phyloP scores from a whole-genome alignment of 2,329 filamentous ascomycete genomes.

The Gyromitra esculenta region DNA sequence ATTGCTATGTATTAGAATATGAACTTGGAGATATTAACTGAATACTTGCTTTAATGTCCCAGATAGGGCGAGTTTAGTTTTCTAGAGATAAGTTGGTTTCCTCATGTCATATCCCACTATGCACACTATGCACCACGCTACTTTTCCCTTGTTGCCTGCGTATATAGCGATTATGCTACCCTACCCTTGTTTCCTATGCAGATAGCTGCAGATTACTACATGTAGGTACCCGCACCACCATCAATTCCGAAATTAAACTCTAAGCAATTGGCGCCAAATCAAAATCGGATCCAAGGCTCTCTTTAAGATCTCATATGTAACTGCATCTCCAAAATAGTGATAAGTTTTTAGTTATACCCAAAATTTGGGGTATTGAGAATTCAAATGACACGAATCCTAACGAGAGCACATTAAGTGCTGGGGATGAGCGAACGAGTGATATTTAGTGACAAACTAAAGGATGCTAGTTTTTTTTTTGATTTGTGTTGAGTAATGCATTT shows the following conservation, averaged over 20 bases:
- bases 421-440: neutral
- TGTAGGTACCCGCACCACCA: constrained; percentile 23
- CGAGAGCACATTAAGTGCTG: neutral
- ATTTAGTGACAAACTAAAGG: neutral
- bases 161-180: constrained; percentile 14
- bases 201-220: neutral
- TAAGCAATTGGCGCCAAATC: constrained; percentile 16
- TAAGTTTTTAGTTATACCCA: no score
- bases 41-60: neutral
- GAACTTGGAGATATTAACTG: constrained; percentile 18
- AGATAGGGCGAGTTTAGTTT: neutral
- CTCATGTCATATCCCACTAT: neutral
- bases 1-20: constrained; percentile 3
- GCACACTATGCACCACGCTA: neutral
- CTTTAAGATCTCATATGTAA: neutral
- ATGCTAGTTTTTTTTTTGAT: neutral
- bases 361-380: neutral
- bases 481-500: neutral
- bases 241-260: neutral
- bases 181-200: constrained; percentile 4
- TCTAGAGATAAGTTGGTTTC: constrained; percentile 3
- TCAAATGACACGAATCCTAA: neutral
- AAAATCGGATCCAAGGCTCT: neutral
- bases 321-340: neutral
- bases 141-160: constrained; percentile 18